Percentiles rank a stretch among this genome's conserved stretches.
Conservation (phyloP, 805 yeast species). For the Ogataea wickerhamii region DNA sequence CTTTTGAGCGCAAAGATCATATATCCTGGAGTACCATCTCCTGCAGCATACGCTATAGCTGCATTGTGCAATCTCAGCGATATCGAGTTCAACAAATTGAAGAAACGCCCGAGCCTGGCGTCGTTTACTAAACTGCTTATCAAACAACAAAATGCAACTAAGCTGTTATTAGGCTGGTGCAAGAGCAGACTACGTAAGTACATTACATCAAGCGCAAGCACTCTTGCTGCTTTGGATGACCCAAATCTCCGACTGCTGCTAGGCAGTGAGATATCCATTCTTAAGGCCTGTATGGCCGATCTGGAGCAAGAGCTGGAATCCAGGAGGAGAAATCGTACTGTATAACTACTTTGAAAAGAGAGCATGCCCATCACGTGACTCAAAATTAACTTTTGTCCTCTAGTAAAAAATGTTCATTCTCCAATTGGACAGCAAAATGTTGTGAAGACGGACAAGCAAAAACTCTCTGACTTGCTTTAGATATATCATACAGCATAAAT, state of each 20-base stretch:
- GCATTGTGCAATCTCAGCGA: constrained; percentile 33
- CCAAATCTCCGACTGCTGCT: too few species aligned
- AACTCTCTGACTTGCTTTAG: too few species aligned
- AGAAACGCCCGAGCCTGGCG: constrained; percentile 7
- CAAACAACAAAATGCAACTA: neutral
- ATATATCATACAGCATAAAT: too few species aligned
- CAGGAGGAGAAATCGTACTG: too few species aligned
- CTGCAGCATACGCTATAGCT: constrained; percentile 41
- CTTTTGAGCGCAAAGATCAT: constrained; percentile 36
- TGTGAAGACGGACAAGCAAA: neutral
- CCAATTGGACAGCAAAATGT: constrained; percentile 1
- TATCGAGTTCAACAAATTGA: constrained; percentile 26
- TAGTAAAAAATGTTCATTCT: neutral
- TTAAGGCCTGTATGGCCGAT: neutral
- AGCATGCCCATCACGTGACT: neutral
- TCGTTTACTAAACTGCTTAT: constrained; percentile 2
- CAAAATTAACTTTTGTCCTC: neutral
- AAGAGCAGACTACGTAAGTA: too few species aligned
- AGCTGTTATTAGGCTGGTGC: constrained; percentile 11
- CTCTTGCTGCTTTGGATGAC: too few species aligned
- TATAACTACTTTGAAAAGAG: too few species aligned
- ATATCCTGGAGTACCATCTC: constrained; percentile 43
- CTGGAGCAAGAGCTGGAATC: neutral
- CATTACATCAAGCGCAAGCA: too few species aligned
- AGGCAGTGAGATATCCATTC: too few species aligned